A percentile compares a stretch with the other conserved stretches of the same genome.
Evolutionary conservation across 1,284 basidiomycete species (phyloP).

Genomic region (Puccinia coronata): DNA sequence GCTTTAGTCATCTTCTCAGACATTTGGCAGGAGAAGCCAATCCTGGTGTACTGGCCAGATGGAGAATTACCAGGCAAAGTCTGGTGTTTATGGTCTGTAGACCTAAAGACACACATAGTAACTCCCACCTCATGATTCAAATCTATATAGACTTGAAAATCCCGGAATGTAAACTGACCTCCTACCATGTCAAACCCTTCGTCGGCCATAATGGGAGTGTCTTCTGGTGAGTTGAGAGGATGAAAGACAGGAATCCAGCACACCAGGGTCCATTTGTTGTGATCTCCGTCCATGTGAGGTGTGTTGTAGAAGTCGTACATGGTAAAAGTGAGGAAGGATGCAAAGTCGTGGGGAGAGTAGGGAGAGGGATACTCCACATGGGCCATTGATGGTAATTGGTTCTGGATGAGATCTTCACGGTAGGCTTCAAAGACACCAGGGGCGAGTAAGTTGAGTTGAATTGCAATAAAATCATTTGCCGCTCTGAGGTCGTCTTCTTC

Average conservation of each 20-base stretch:
- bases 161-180: background rate
- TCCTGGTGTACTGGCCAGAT: no score
- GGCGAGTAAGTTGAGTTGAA: no score
- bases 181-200: background rate
- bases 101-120: no score
- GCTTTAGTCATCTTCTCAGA: background rate
- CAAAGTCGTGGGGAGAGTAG: slow-evolving; percentile 15
- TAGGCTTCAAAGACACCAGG: slow-evolving; percentile 5
- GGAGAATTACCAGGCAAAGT: no score
- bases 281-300: slow-evolving; percentile 11
- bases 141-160: background rate
- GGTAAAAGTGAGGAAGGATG: no score
- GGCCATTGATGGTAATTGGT: slow-evolving; percentile 2
- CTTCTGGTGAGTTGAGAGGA: background rate
- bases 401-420: background rate
- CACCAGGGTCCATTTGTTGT: background rate
- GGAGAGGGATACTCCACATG: slow-evolving; percentile 15
- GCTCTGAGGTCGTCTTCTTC: no score
- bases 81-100: no score
- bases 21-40: no score
- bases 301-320: no score
- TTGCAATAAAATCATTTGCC: no score
- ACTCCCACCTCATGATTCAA: background rate
- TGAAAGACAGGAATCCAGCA: slow-evolving; percentile 8
- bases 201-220: no score